These are phyloP conservation scores for Aspergillus niger DNA, from an alignment of 2,329 filamentous ascomycete species.

Conservation along the genomic window DNA sequence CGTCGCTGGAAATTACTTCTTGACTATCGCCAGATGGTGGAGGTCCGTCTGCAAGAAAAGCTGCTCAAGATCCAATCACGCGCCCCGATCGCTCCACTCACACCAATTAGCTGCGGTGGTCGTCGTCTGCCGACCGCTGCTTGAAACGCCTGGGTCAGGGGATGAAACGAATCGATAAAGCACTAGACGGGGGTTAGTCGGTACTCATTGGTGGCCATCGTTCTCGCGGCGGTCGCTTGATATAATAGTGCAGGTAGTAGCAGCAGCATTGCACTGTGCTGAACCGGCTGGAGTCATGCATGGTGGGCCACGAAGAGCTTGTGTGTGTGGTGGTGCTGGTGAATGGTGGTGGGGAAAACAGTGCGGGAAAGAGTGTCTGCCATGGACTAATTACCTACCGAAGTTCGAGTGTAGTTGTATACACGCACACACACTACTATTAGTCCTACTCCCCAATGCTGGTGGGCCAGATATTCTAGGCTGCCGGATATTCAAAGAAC, in stretches of 20 bases:
- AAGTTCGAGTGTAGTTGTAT: too few relatives aligned
- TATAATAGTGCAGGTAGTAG: not conserved
- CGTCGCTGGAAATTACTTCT: not conserved
- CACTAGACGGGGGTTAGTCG: slow-evolving; percentile 10
- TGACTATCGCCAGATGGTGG: not conserved
- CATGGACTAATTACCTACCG: too few relatives aligned
- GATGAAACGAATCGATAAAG: slow-evolving; percentile 13
- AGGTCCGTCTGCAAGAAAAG: not conserved
- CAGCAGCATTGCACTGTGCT: not conserved
- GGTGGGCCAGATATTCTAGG: too few relatives aligned
- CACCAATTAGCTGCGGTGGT: slow-evolving; percentile 8
- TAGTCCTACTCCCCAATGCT: too few relatives aligned
- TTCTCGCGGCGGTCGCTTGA: not conserved
- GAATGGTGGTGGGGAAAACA: too few relatives aligned
- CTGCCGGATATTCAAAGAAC: too few relatives aligned
- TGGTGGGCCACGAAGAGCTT: not conserved
- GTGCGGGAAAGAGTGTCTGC: too few relatives aligned
- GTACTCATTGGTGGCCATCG: slow-evolving; percentile 5
- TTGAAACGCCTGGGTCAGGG: slow-evolving; percentile 15
- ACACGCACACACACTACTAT: too few relatives aligned
- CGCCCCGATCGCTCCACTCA: not conserved
- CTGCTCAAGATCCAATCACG: not conserved
- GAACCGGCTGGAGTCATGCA: not conserved
- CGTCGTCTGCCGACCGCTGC: slow-evolving; percentile 1
- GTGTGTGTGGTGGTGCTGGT: too few relatives aligned